These are phyloP conservation scores for Daldinia concentrica DNA, from an alignment of 495 filamentous ascomycete genomes.

Conservation along the genomic window DNA sequence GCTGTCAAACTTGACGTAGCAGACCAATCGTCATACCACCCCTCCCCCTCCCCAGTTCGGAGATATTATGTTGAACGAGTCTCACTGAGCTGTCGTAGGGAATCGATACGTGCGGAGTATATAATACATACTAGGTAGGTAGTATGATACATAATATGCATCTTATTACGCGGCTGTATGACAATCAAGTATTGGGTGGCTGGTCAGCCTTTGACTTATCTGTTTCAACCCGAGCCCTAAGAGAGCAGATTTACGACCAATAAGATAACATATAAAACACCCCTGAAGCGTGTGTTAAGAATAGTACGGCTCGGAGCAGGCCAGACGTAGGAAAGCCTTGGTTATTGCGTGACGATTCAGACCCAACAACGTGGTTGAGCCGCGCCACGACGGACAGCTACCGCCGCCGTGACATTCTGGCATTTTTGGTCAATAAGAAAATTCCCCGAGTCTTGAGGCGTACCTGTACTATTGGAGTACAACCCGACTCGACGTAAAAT, in stretches of 20 bases:
- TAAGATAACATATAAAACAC: slow-evolving; percentile 8
- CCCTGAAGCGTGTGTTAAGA: slow-evolving; percentile 6
- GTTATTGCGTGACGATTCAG: slow-evolving; percentile 43
- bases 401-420: slow-evolving; percentile 29
- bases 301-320: slow-evolving; percentile 21
- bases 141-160: slow-evolving; percentile 8
- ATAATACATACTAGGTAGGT: neutral
- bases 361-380: slow-evolving; percentile 45
- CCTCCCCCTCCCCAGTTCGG: slow-evolving; percentile 33
- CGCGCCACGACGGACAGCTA: slow-evolving; percentile 42
- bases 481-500: slow-evolving; percentile 30
- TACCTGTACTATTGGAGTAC: slow-evolving; percentile 37
- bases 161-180: slow-evolving; percentile 42
- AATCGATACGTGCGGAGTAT: slow-evolving; percentile 23
- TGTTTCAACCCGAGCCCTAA: slow-evolving; percentile 28
- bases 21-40: slow-evolving; percentile 15
- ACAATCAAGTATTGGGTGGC: slow-evolving; percentile 32
- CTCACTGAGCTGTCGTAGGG: slow-evolving; percentile 31
- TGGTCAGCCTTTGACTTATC: slow-evolving; percentile 19
- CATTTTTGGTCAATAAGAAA: slow-evolving; percentile 39
- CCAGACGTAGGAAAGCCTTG: slow-evolving; percentile 8
- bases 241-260: slow-evolving; percentile 13
- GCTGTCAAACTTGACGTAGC: slow-evolving; percentile 39
- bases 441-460: slow-evolving; percentile 38
- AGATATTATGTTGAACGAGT: slow-evolving; percentile 35